Evolutionary conservation across 2,329 filamentous ascomycete species (phyloP), one percentile per base, ranked within the genome.

Genomic region (Dryadomyces quercus-mongolicae): DNA sequence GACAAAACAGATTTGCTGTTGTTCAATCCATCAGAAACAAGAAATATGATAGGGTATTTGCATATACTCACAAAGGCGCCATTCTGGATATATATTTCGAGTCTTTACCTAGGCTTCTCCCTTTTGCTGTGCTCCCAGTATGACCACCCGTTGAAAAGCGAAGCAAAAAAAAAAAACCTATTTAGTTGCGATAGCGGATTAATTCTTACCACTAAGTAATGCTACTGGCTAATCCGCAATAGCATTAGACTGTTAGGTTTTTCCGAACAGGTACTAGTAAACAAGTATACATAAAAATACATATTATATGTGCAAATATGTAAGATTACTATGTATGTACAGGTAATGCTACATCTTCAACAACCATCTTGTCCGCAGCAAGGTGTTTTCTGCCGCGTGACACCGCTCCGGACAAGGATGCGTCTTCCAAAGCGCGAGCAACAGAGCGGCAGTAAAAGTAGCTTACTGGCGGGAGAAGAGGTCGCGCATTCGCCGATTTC

Each of bases 1-100:
- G 67, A 60, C 57, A 80, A 61, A 15, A 56, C 9, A 2, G 53
- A 55, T 43, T 58, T 59, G 54, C 56, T 60, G 20, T 20, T 34
- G 43, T 12, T 31, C 6, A 51, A 36, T n/a, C 8, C 6, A 46
- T 51, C 31, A 54, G 47, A n/a, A 20, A 18, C 8, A 34, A 16
- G 16, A 18, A 22, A 38, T 21, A 16, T 21, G 10, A 25, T 10
- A 18, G 15, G 40, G 6, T 13, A 8, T 12, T 25, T 3, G 2
- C 15, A 9, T n/a, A 42, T 8, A 49, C 54, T 43, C 21, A 55
- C 54, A 18, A 40, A n/a, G 36, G 40, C 3, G 54, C 49, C 54
- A 55, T 55, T 15, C 18, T 38, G 54, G 40, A 3, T 15, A 7
- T 40, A 9, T 40, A 12, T 40, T 16, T 12, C 10, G 15, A 9